Evolutionary conservation across 2,329 filamentous ascomycete species (phyloP), one percentile per base, ranked within the genome.

Genomic region (Colletotrichum chrysophilum): DNA sequence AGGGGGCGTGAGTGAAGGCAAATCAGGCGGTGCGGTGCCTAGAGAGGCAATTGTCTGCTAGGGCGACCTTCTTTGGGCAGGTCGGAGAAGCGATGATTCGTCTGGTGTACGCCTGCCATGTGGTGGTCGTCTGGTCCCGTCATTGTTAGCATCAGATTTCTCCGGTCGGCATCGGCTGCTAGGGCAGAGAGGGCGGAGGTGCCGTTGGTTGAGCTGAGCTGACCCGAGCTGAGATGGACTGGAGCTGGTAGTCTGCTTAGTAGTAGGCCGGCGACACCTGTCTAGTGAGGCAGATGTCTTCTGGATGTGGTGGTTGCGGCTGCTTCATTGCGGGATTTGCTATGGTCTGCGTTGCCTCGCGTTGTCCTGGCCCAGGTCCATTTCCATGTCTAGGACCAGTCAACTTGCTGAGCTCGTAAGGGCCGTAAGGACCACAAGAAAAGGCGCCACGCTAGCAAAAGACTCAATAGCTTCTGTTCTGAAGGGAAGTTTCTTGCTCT

Each of bases 91-190:
- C n/a, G 72, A 71, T 67, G 70, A 75, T 75, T 75, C 72, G 72
- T 72, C 72, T 73, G 69, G 73, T 67, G 48, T 36, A 12, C 43
- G 64, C 14, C 16, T 75, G 69, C 69, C 73, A 73, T 73, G 73
- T 64, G 73, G 43, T 68, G 30, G 69, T 56, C 73, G 43, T 75
- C 73, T 58, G 70, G 68, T 75, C n/a, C 43, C 43, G 43, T 48
- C 55, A 36, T 58, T 48, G 55, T 60, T 62, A 56, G 62, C 26
- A 72, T 34, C 69, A 30, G 55, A 36, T 71, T 55, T 55, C 61
- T 55, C 72, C 43, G 66, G 36, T 61, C 55, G 55, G 55, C 14
- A 71, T 55, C 36, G 67, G 61, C 72, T 62, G 48, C 56, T n/a
- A n/a, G 34, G 43, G 61, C 72, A 64, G 48, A 28, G 18, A 16